Evolutionary conservation across 2,329 filamentous ascomycete genomes (phyloP).

Genomic region (Alternaria sp.): DNA sequence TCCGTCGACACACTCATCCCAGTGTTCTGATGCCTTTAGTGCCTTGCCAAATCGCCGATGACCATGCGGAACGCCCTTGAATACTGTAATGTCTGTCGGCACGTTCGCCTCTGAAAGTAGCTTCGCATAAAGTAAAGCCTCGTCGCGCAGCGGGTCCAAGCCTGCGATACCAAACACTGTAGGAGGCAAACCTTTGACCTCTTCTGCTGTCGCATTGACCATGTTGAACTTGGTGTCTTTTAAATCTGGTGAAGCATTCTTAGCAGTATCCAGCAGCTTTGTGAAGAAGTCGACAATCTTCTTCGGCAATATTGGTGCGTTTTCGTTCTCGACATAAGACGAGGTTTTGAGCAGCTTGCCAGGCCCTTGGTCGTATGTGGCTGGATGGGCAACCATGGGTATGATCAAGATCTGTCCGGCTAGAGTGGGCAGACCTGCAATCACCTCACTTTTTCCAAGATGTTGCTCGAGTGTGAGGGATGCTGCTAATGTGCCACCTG

Average conservation of each 20-base stretch:
- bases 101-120: constrained; percentile 56
- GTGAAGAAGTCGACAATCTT: constrained; percentile 48
- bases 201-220: constrained; percentile 42
- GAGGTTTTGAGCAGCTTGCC: constrained; percentile 53
- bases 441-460: constrained; percentile 47
- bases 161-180: constrained; percentile 61
- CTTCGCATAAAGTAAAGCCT: constrained; percentile 58
- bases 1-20: constrained; percentile 55
- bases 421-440: constrained; percentile 44
- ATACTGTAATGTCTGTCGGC: constrained; percentile 59
- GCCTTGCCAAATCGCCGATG: constrained; percentile 58
- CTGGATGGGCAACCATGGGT: constrained; percentile 49
- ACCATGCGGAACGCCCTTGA: constrained; percentile 63
- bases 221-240: constrained; percentile 45
- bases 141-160: constrained; percentile 60
- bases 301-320: constrained; percentile 60
- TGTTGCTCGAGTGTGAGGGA: constrained; percentile 57
- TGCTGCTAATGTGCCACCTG: constrained; percentile 61
- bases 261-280: constrained; percentile 26
- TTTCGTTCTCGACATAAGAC: constrained; percentile 51
- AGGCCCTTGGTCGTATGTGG: constrained; percentile 50
- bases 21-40: constrained; percentile 52
- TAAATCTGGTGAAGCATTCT: constrained; percentile 30
- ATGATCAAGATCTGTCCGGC: constrained; percentile 58
- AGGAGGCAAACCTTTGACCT: constrained; percentile 56